Conservation (phyloP, 1,284 basidiomycete genomes). For the Irpex sp. region DNA sequence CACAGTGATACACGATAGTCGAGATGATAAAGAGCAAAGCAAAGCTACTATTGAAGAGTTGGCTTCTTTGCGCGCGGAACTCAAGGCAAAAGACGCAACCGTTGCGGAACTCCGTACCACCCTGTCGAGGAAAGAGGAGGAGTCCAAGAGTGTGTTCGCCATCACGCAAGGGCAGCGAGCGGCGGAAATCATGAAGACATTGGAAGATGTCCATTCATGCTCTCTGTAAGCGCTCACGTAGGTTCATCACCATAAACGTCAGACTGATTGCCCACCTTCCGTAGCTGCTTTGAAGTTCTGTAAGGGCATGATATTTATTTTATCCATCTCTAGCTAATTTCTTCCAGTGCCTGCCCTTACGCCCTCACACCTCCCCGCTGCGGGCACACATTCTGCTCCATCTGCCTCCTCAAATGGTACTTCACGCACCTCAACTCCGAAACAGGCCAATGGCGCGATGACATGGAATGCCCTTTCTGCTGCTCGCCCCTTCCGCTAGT, state of each 20-base stretch:
- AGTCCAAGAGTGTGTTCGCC: neutral
- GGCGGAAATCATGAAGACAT: neutral
- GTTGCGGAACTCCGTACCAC: neutral
- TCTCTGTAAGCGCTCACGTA: conserved; percentile 5
- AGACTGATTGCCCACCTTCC: neutral
- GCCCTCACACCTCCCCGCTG: conserved; percentile 50
- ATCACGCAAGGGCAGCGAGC: neutral
- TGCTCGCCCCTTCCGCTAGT: conserved; percentile 41
- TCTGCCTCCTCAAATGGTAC: conserved; percentile 64
- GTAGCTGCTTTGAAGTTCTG: conserved; percentile 40
- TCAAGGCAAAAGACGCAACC: neutral
- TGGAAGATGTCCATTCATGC: conserved; percentile 9
- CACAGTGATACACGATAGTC: too few species aligned
- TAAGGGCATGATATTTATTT: conserved; percentile 20
- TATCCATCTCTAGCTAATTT: neutral
- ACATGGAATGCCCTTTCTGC: conserved; percentile 64
- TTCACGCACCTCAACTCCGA: conserved; percentile 57
- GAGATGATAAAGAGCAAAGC: too few species aligned
- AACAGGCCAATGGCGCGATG: conserved; percentile 64
- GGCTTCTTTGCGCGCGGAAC: neutral
- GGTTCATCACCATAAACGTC: neutral
- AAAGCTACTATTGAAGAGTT: neutral
- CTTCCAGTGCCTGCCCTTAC: conserved; percentile 51
- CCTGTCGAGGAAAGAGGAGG: neutral
- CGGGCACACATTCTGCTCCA: conserved; percentile 63